Evolutionary conservation across 352 stramenopile genomes (phyloP).

Genomic region (Pythium folliculosum): DNA sequence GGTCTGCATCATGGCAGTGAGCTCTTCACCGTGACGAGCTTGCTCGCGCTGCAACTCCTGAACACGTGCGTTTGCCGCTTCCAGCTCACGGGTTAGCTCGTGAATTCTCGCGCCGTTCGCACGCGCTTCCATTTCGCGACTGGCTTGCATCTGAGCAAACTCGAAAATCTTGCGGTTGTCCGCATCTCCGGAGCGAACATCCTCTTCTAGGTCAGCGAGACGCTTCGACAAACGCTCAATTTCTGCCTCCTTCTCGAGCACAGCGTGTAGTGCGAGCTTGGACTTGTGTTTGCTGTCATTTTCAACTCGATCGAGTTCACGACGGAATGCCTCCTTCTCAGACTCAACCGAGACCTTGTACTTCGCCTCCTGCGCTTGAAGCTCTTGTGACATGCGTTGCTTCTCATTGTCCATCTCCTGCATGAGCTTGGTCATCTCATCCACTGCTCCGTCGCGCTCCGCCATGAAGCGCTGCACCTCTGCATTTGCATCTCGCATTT

Average conservation of each 20-base stretch:
- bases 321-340: constrained; percentile 50
- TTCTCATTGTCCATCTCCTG: constrained; percentile 53
- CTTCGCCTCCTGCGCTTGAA: constrained; percentile 34
- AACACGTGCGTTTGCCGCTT: constrained; percentile 47
- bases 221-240: constrained; percentile 57
- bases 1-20: constrained; percentile 75
- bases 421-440: constrained; percentile 34
- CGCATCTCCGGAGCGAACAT: constrained; percentile 79
- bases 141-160: constrained; percentile 83
- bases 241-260: constrained; percentile 80
- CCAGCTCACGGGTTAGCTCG: constrained; percentile 46
- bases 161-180: constrained; percentile 90
- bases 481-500: constrained; percentile 55
- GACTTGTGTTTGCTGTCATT: constrained; percentile 85
- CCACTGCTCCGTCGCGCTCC: constrained; percentile 51
- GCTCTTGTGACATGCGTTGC: constrained; percentile 34
- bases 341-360: constrained; percentile 32
- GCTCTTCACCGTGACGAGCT: constrained; percentile 57
- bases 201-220: constrained; percentile 76
- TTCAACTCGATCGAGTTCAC: constrained; percentile 68
- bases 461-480: constrained; percentile 56
- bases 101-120: constrained; percentile 58
- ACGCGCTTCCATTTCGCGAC: constrained; percentile 67
- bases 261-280: constrained; percentile 77
- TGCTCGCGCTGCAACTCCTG: constrained; percentile 65